Evolutionary conservation across 805 yeast species (phyloP).

Genomic region (Sugiyamaella valdiviana): DNA sequence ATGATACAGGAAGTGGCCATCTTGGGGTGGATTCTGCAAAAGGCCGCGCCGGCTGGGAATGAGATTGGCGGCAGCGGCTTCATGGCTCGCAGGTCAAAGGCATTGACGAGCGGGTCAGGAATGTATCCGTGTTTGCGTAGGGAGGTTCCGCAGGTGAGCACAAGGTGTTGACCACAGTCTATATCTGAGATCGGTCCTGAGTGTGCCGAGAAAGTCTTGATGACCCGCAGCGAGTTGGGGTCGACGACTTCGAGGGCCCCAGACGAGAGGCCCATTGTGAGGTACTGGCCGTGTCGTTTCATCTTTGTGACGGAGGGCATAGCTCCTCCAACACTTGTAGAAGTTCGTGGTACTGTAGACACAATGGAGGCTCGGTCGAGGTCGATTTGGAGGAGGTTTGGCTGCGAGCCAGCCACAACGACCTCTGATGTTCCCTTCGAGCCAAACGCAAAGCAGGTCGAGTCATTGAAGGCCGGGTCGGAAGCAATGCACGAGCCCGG

Average conservation of each 20-base stretch:
- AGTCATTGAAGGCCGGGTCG: slow-evolving; percentile 12
- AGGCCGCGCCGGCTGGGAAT: slow-evolving; percentile 84
- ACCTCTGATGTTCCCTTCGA: slow-evolving; percentile 30
- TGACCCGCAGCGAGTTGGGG: slow-evolving; percentile 30
- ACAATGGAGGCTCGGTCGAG: slow-evolving; percentile 34
- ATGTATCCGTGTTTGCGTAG: slow-evolving; percentile 55
- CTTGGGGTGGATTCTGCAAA: slow-evolving; percentile 79
- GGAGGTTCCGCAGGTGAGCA: slow-evolving; percentile 69
- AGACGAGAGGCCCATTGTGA: slow-evolving; percentile 31
- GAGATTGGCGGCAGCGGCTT: slow-evolving; percentile 72
- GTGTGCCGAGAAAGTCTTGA: slow-evolving; percentile 31
- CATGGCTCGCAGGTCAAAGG: slow-evolving; percentile 72
- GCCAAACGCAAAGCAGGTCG: slow-evolving; percentile 24
- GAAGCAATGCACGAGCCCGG: background rate
- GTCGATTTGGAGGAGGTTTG: slow-evolving; percentile 30
- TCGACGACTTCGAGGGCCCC: slow-evolving; percentile 35
- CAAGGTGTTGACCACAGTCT: slow-evolving; percentile 31
- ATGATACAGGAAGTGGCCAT: slow-evolving; percentile 69
- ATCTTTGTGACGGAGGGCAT: slow-evolving; percentile 22
- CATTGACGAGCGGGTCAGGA: slow-evolving; percentile 75
- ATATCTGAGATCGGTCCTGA: slow-evolving; percentile 35
- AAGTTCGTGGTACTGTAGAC: slow-evolving; percentile 7
- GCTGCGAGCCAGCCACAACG: slow-evolving; percentile 28
- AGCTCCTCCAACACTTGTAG: slow-evolving; percentile 8
- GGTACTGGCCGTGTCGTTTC: slow-evolving; percentile 27